These are phyloP conservation scores for Neurospora pannonica DNA, from an alignment of 495 filamentous ascomycete species.

Conservation along the genomic window DNA sequence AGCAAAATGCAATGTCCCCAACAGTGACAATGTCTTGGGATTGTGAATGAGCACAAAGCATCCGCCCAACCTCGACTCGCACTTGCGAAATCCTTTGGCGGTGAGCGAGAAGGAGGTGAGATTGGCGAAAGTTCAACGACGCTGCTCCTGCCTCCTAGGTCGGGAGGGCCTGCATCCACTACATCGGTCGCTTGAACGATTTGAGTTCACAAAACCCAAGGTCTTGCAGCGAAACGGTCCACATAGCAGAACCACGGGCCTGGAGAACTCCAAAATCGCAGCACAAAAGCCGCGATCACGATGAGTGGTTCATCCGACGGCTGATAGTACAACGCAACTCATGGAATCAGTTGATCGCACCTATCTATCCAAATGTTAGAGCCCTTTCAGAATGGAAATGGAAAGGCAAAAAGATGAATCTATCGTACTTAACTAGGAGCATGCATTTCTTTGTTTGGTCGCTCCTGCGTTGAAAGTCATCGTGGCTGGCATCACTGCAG, in stretches of 20 bases:
- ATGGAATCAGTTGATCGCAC: not conserved
- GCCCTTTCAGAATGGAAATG: not conserved
- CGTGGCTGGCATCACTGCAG: not conserved
- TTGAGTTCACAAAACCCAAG: slow-evolving; percentile 8
- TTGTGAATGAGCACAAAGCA: not conserved
- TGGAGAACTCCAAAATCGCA: slow-evolving; percentile 4
- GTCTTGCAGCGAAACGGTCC: slow-evolving; percentile 10
- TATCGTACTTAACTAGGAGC: not conserved
- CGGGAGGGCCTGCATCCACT: slow-evolving; percentile 5
- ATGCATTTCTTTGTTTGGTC: not conserved
- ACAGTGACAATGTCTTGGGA: not conserved
- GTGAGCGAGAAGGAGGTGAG: not conserved
- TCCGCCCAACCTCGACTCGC: not conserved
- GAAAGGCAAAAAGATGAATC: not conserved
- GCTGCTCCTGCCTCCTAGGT: not conserved
- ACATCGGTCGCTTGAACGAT: slow-evolving; percentile 17
- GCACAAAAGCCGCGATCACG: slow-evolving; percentile 3
- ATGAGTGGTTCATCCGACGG: not conserved
- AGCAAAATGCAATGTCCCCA: not conserved
- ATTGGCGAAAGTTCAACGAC: not conserved
- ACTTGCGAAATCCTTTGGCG: not conserved
- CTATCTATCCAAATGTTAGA: not conserved
- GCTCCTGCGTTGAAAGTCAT: not conserved
- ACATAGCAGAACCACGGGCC: slow-evolving; percentile 11
- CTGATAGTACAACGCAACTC: not conserved